These are phyloP conservation scores for Eustoma russellianum DNA, from an alignment of 257 asterid species.

Conservation along the genomic window DNA sequence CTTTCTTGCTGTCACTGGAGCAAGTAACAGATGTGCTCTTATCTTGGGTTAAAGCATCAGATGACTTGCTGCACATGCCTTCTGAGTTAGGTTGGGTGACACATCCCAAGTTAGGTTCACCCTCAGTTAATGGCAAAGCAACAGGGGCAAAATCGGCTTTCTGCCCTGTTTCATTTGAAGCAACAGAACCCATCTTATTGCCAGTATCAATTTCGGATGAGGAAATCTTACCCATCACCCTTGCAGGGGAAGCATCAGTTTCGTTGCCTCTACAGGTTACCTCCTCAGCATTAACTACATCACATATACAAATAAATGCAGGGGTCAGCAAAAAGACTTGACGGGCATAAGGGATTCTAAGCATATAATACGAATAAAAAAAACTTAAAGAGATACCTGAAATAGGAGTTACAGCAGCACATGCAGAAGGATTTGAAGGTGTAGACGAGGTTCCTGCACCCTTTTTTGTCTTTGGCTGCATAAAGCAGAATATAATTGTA, in stretches of 20 bases:
- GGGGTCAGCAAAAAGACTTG: neutral
- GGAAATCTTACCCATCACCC: conserved; percentile 17
- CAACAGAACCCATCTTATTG: conserved; percentile 17
- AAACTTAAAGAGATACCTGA: conserved; percentile 37
- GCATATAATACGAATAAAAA: neutral
- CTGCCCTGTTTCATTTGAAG: conserved; percentile 24
- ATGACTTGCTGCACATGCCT: conserved; percentile 4
- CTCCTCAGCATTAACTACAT: conserved; percentile 61
- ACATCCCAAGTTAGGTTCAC: conserved; percentile 3
- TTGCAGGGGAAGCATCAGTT: conserved; percentile 28
- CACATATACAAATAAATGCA: conserved; percentile 6
- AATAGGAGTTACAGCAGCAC: conserved; percentile 28
- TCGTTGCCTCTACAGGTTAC: conserved; percentile 35
- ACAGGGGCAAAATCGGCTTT: conserved; percentile 6
- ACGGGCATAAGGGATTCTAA: neutral
- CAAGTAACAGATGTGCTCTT: conserved; percentile 18
- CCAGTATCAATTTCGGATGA: conserved; percentile 32
- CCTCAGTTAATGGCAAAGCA: conserved; percentile 18
- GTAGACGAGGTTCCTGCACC: conserved; percentile 46
- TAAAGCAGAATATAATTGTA: neutral
- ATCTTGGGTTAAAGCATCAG: conserved; percentile 19
- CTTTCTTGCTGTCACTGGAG: conserved; percentile 17
- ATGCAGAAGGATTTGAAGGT: conserved; percentile 35
- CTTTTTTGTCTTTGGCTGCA: conserved; percentile 67
- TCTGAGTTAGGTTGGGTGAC: conserved; percentile 14